Evolutionary conservation across 805 yeast genomes (phyloP), one percentile per base, ranked within the genome.

Genomic region (Candida golubevii): DNA sequence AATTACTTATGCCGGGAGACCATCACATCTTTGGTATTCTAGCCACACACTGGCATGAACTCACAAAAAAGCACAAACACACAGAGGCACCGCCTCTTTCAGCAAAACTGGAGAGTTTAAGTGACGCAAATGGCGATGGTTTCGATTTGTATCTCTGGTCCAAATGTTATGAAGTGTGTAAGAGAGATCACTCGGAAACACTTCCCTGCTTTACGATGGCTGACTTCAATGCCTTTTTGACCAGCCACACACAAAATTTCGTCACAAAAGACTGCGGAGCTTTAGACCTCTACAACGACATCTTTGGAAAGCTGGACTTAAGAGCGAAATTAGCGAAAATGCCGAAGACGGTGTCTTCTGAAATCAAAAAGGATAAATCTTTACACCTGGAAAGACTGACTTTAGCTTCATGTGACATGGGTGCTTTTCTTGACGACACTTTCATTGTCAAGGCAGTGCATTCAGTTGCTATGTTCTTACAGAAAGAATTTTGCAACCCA

Each of bases 221-320:
- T 2, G 54, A 50, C 45, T 48, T 50, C 26, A 44, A 48, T n/a
- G 39, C 41, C n/a, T 32, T 41, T 33, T 27, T 41, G 31, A 40
- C 42, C 13, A 32, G 34, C 18, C 43, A 40, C 8, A 13, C 43
- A 6, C 45, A 41, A 33, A 45, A 32, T 13, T 40, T 39, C 18
- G 36, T 45, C 27, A 28, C 36, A 14, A 29, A 30, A 2, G 41
- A 36, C 8, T 49, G 53, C 27, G 43, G 44, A 8, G 53, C 51
- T 8, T 29, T 48, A 8, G 36, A 35, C 9, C 32, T 34, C 18
- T 50, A 48, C 35, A 50, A 48, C 26, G 36, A 35, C 1, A 26
- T 46, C 4, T 48, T 50, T 35, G 48, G 46, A 1, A 44, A 41
- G 31, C 47, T 39, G 15, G 38, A 39, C 11, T 39, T 44, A 36